Evolutionary conservation across 345 rosid genomes (phyloP), one percentile per base, ranked within the genome.

Genomic region (Nasturtium officinale): DNA sequence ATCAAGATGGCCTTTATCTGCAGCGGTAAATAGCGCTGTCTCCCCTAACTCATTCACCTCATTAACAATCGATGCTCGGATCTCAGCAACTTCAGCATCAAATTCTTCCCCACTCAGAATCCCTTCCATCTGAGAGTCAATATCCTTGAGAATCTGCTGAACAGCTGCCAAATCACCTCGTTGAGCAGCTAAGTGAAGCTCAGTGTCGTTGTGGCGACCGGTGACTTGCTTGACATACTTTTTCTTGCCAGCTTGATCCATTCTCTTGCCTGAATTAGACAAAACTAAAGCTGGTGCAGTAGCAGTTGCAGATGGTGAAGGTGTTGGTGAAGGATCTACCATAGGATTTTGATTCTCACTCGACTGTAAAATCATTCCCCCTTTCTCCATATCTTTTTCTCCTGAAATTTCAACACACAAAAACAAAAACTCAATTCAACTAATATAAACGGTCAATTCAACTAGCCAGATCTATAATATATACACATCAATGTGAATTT

Each of bases 151-250:
- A 71, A 91, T 88, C 90, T 77, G 91, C 79, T 79, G 89, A 7
- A 87, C 87, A 25, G 93, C 96, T 0, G 78, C 83, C 72, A 88
- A 74, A 78, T 95, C 96, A 20, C 96, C 96, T 0, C 88, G 91
- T 81, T 95, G 96, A 23, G 96, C 99, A 0, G 90, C 91, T 63
- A 90, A 76, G 63, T 91, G 98, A 37, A 95, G 89, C 82, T 92
- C 98, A 0, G 97, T 90, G 67, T 90, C 96, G 33, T 95, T 90
- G 71, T 90, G 91, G 20, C 92, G 96, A 55, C 91, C 96, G 0
- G 94, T 94, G 42, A 93, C 97, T 77, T 93, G 98, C 80, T 93
- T 93, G n/a, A 93, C 94, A 71, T 90, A 88, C 89, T 89, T 95
- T 76, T 90, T 90, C 76, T 82, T 95, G 4, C 87, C 89, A 1